Conservation (phyloP, 257 asterid genomes). For the Solanum pennellii region DNA sequence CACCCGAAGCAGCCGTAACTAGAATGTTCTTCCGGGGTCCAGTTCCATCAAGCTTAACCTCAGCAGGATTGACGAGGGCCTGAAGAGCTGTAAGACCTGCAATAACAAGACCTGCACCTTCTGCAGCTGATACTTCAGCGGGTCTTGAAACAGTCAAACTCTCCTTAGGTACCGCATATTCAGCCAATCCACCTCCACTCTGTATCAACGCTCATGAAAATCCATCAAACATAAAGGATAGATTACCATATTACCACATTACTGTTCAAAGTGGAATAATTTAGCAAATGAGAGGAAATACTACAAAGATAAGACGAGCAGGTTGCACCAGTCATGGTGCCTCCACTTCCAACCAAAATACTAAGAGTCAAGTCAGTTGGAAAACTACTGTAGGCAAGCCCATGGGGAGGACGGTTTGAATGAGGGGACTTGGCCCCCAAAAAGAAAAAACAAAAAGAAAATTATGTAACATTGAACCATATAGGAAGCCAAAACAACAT, state of each 20-base stretch:
- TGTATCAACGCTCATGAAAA: constrained; percentile 3
- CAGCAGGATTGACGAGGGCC: constrained; percentile 34
- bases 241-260: neutral
- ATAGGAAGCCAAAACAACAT: neutral
- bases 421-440: neutral
- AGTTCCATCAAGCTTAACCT: constrained; percentile 30
- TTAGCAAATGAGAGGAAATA: neutral
- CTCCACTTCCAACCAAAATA: neutral
- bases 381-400: neutral
- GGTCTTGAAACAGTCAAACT: constrained; percentile 40
- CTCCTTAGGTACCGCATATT: constrained; percentile 49
- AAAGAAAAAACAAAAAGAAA: neutral
- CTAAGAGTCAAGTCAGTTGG: neutral
- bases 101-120: constrained; percentile 46
- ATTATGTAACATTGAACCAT: neutral
- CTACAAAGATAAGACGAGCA: neutral
- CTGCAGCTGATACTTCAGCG: constrained; percentile 44
- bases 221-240: neutral
- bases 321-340: neutral
- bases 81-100: constrained; percentile 56
- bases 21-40: constrained; percentile 45
- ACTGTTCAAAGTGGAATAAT: neutral
- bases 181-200: constrained; percentile 65
- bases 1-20: constrained; percentile 66
- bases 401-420: neutral